Evolutionary conservation across 169 alveolate species (phyloP), one percentile per base, ranked within the genome.

Genomic region (Plasmodium coatneyi): DNA sequence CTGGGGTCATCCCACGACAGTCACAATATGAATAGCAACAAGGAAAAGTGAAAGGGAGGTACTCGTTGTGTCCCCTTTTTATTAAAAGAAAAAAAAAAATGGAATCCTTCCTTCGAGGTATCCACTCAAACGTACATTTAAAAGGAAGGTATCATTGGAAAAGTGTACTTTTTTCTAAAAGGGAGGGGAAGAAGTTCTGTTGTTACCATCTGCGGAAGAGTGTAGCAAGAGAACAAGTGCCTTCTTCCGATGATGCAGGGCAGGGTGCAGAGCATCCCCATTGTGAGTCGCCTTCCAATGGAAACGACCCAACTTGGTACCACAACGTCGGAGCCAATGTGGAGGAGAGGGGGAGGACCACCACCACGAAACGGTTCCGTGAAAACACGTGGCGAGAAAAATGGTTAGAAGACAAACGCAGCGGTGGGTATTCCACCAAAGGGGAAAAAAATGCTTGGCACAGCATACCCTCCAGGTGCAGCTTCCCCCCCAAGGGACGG

Each of bases 41-140:
- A 14, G 60, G 60, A 49, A 49, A 49, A 49, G 60, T 12, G 14
- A 49, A 49, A 43, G 54, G 54, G 60, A 49, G 60, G 22, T 49
- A 14, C 60, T 49, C 22, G 9, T 49, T 14, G 22, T 49, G 22
- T 49, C 60, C 60, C 60, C 22, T 49, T 49, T 14, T 49, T 49
- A 14, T 14, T 49, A 14, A 49, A 49, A 49, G 32, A 83, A 49
- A 49, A 83, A 82, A 56, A 19, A 83, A 83, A 83, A 83, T 83
- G 92, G 83, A 39, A 19, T 12, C 34, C 71, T 10, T 83, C 76
- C 60, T 16, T 41, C 19, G 54, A 22, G 72, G 19, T 83, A 70
- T 14, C 41, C 81, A 70, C 14, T 71, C 74, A 39, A 83, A 66
- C 9, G 82, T 39, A 71, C 22, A n/a, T 36, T 7, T 52, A 70